phyloP scores from a whole-genome alignment of 495 filamentous ascomycete species.

The Hypoxylon crocopeplum region DNA sequence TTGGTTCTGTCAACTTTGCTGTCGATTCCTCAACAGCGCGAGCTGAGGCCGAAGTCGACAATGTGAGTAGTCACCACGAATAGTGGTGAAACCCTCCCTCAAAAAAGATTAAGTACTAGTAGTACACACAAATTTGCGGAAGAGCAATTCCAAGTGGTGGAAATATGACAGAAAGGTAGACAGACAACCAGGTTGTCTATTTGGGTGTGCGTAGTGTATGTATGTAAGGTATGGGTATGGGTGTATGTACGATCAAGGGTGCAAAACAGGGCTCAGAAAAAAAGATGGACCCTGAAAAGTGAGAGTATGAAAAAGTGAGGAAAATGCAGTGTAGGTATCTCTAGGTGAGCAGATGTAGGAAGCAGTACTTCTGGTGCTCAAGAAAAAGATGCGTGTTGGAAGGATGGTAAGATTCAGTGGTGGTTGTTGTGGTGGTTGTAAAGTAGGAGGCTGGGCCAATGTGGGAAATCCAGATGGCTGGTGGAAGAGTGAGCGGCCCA shows the following conservation, averaged over 20 bases:
- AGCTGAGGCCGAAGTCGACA: conserved; percentile 49
- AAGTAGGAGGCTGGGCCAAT: conserved; percentile 35
- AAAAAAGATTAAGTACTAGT: conserved; percentile 14
- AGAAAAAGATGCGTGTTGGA: conserved; percentile 4
- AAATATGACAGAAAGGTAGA: conserved; percentile 5
- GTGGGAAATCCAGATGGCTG: conserved; percentile 35
- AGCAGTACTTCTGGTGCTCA: conserved; percentile 14
- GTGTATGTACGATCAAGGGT: conserved; percentile 14
- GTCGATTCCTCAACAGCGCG: conserved; percentile 44
- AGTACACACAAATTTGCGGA: conserved; percentile 4
- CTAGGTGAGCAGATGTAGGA: conserved; percentile 9
- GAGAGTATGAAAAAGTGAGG: conserved; percentile 1
- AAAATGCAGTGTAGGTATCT: conserved; percentile 16
- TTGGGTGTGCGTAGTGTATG: conserved; percentile 1
- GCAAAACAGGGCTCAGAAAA: background rate
- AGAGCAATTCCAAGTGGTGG: conserved; percentile 2
- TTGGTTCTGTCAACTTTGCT: conserved; percentile 52
- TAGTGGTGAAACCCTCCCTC: conserved; percentile 19
- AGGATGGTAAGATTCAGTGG: conserved; percentile 1
- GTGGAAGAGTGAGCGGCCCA: too few species aligned
- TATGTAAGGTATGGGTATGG: conserved; percentile 10
- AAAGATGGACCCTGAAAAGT: background rate
- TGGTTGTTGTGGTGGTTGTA: conserved; percentile 14
- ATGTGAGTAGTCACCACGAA: conserved; percentile 54
- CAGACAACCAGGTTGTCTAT: too few species aligned